phyloP scores from a whole-genome alignment of 1,139 yeast species.

The Yamadazyma oceani region DNA sequence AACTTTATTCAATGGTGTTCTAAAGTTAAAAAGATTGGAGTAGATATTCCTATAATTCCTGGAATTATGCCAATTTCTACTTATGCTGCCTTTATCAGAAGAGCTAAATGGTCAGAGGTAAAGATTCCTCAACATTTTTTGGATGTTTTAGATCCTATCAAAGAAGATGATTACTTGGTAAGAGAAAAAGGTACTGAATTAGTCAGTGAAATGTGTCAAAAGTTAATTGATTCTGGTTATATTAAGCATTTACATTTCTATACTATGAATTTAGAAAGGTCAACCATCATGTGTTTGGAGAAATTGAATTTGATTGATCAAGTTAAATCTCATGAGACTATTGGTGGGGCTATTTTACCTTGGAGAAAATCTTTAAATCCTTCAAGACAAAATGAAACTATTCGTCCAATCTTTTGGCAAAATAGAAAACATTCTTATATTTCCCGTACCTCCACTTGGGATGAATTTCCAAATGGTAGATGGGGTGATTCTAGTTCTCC shows the following conservation, averaged over 20 bases:
- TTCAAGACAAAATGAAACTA: conserved; percentile 75
- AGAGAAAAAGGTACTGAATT: conserved; percentile 84
- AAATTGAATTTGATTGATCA: conserved; percentile 57
- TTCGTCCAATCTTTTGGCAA: conserved; percentile 96
- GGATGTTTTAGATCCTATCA: conserved; percentile 73
- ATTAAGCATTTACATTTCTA: conserved; percentile 90
- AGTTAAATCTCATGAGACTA: conserved; percentile 40
- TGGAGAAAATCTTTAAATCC: conserved; percentile 92
- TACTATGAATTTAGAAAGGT: conserved; percentile 92
- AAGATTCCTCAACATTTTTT: conserved; percentile 73
- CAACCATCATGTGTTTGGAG: conserved; percentile 87
- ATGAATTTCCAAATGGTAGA: conserved; percentile 92
- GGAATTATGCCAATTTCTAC: conserved; percentile 99
- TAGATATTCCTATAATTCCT: conserved; percentile 86
- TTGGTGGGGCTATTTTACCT: conserved; percentile 55
- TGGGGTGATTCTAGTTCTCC: conserved; percentile 96
- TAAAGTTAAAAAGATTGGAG: conserved; percentile 69
- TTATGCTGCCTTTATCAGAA: conserved; percentile 84
- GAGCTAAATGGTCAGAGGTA: conserved; percentile 93
- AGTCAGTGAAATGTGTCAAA: conserved; percentile 79
- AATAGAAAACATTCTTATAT: conserved; percentile 89
- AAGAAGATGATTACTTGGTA: conserved; percentile 86
- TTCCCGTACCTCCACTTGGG: conserved; percentile 90
- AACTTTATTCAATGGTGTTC: conserved; percentile 81
- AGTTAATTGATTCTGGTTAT: conserved; percentile 66